Evolutionary conservation across 1,284 basidiomycete genomes (phyloP).

Genomic region (Naganishia sp.): DNA sequence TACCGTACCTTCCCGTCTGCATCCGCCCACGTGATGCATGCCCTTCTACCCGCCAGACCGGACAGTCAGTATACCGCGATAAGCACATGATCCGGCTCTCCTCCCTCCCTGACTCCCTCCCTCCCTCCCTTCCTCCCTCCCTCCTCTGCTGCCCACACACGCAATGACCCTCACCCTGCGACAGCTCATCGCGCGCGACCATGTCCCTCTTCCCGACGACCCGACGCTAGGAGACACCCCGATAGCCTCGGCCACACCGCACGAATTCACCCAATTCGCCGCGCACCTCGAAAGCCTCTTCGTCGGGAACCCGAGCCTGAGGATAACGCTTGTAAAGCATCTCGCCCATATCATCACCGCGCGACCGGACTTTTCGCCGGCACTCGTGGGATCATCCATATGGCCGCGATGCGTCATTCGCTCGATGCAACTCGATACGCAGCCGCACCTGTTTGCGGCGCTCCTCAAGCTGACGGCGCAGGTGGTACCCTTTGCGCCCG

Average conservation of each 20-base stretch:
- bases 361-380: slow-evolving; percentile 34
- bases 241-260: neutral
- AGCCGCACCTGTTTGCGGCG: slow-evolving; percentile 8
- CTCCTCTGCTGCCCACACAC: neutral
- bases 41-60: too few relatives aligned
- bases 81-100: neutral
- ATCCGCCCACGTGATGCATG: neutral
- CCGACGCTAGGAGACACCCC: neutral
- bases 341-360: slow-evolving; percentile 32
- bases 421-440: slow-evolving; percentile 16
- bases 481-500: slow-evolving; percentile 16
- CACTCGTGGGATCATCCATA: slow-evolving; percentile 34
- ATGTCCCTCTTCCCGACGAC: slow-evolving; percentile 15
- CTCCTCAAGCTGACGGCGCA: slow-evolving; percentile 6
- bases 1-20: neutral
- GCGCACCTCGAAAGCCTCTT: slow-evolving; percentile 18
- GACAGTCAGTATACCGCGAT: neutral
- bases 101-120: neutral
- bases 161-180: slow-evolving; percentile 10
- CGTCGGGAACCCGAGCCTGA: slow-evolving; percentile 24
- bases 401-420: slow-evolving; percentile 1
- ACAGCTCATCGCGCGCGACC: slow-evolving; percentile 14
- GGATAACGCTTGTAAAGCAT: slow-evolving; percentile 22
- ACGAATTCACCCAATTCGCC: neutral
- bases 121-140: neutral